Base-by-base conservation (phyloP, 1,139 yeast genomes). In the Candida freyschussii region DNA sequence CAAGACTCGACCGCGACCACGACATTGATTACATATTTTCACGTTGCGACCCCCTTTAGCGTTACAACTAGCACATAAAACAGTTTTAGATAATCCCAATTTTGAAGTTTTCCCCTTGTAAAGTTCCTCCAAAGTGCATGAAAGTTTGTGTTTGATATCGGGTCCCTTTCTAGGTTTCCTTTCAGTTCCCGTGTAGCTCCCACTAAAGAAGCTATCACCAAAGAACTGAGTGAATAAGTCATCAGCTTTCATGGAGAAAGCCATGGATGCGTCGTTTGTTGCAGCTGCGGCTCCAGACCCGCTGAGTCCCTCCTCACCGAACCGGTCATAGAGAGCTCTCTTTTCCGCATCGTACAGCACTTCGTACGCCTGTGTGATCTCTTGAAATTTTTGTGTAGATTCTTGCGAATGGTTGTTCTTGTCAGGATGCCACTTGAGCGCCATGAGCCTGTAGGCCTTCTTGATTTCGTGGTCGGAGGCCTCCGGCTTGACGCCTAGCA, bases 351-450 rank as follows among this genome's bases (percentile, higher is more conserved):
- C 79, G 3, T 67, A 61, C 31, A 77, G 61, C 21, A 72, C 61
- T 48, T 75, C 79, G 50, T 76, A 76, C n/a, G 81, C 82, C 44
- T 62, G 67, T 7, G 76, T 68, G 34, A 76, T 59, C 47, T 73
- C 75, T 53, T 76, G 77, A 50, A 77, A 77, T 55, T 65, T 70
- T 49, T 67, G 73, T 26, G 78, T 78, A 3, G 81, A 75, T 25
- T 56, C 59, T 52, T 71, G 72, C 2, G 66, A 58, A 25, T 60
- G 63, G 60, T 45, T 49, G 33, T 57, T 60, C 53, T 85, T 86
- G 53, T 86, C 96, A 0, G 96, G 96, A 55, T 86, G 96, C 27
- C 72, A 57, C 9, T 58, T 54, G 4, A 86, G 59, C 8, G 87
- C 65, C 21, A 69, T 69, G n/a, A 54, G 53, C 36, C 70, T 69